Base-by-base conservation (phyloP, 305 asterid species). In the Fraxinus platypoda region DNA sequence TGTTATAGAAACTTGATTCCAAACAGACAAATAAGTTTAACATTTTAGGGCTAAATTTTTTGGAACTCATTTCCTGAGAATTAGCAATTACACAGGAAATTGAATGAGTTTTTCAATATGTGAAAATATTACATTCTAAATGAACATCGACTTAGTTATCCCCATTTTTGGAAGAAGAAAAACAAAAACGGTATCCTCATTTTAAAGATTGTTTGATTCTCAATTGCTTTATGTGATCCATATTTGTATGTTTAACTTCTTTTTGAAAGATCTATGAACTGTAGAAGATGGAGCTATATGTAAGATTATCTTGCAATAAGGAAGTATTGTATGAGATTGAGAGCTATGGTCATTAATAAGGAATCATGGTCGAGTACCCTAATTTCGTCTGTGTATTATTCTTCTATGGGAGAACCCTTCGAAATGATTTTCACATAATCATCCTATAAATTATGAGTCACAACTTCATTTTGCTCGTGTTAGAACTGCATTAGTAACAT, bases 261-360 rank as follows among this genome's bases (percentile, higher is more conserved):
- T 30, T 64, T 1, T 30, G 25, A 3, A 64, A 1, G 21, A 72
- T 13, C 76, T 52, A n/a, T 12, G 52, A 73, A 79, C 75, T 79
- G 30, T 23, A 75, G 33, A 79, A 73, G 59, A 75, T 25, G 33
- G 35, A 72, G 81, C 74, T 80, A 66, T 21, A 34, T 76, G 34
- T 43, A 75, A 75, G 54, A 57, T 57, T 57, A 78, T 68, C 34
- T 21, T 8, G 1, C 11, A 41, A 66, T 66, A 75, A 46, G 59
- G 17, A 66, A 73, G 46, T 25, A 19, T 46, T 33, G 66, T 26
- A 30, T 59, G 74, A 26, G 62, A 41, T 15, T 46, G 64, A 25
- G 62, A 41, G 15, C 57, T 62, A 62, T 21, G 28, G 66, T 62
- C 15, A 8, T n/a, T n/a, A n/a, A n/a, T n/a, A n/a, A n/a, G n/a